Evolutionary conservation across 805 yeast species (phyloP), one percentile per base, ranked within the genome.

Genomic region (Monosporozyma aquatica): DNA sequence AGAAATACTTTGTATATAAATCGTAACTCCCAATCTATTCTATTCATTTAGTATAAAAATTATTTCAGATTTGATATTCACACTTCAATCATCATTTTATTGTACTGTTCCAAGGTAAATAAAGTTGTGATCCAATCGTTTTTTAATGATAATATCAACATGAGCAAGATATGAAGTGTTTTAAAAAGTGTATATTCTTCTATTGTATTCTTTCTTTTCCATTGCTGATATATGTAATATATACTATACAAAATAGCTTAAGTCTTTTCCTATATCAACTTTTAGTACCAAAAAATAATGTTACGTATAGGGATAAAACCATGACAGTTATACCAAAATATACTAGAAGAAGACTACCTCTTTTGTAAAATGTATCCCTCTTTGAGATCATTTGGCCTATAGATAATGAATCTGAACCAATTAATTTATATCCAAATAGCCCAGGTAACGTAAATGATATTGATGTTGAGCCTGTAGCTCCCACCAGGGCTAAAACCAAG

Each of bases 401-500:
- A 37, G 54, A 45, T 50, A 64, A 41, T 41, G 62, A 47, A 42
- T 49, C 49, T 5, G 59, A 53, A 30, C 66, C 81, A 42, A 84
- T 73, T 45, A 87, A 68, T 51, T 74, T 78, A 63, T 74, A 86
- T 3, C 90, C 95, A 57, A 87, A 86, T 18, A 86, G 65, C 0
- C 96, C 96, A 0, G 97, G 97, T 37, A 87, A 69, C 23, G 86
- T 87, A 57, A 87, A 87, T 10, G 95, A 87, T 40, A 89, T 87
- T 5, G 95, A 76, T 0, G 96, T 87, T 1, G 95, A 85, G 0
- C 96, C 96, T 0, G 95, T 87, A 1, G 95, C 84, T 2, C 97
- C 97, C 4, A 87, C 95, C 49, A 87, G 68, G 1, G 95, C 87
- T 50, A 87, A 66, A 11, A 89, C 89, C 37, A 80, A 74, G 22